Evolutionary conservation across 2,329 filamentous ascomycete genomes (phyloP).

Genomic region (Nothopassalora personata): DNA sequence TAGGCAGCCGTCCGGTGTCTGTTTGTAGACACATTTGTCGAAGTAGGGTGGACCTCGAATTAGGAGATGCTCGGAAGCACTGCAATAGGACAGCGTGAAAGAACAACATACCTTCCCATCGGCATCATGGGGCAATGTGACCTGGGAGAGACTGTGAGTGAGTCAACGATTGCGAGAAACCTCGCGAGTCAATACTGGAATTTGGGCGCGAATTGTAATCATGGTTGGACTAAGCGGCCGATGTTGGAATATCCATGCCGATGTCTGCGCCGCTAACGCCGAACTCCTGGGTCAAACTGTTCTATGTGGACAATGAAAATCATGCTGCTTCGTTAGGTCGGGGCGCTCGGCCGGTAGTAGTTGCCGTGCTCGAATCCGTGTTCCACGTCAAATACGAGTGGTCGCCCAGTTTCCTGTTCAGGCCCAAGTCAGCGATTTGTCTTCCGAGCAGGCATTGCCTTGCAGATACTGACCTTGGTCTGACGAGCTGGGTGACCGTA

Average conservation of each 20-base stretch:
- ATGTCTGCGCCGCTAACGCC: slow-evolving; percentile 10
- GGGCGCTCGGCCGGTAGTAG: slow-evolving; percentile 42
- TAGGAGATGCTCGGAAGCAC: slow-evolving; percentile 8
- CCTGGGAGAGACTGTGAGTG: slow-evolving; percentile 4
- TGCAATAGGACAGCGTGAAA: slow-evolving; percentile 7
- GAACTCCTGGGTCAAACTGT: slow-evolving; percentile 15
- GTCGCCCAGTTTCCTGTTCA: slow-evolving; percentile 82
- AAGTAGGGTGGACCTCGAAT: neutral
- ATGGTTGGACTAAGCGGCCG: neutral
- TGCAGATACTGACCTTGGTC: slow-evolving; percentile 65
- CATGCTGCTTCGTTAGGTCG: slow-evolving; percentile 30
- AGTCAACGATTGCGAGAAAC: slow-evolving; percentile 2
- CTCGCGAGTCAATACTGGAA: neutral
- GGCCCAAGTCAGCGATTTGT: slow-evolving; percentile 10
- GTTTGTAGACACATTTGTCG: slow-evolving; percentile 6
- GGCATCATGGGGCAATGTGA: neutral
- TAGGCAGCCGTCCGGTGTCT: neutral
- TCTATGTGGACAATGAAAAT: slow-evolving; percentile 21
- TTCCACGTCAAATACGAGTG: slow-evolving; percentile 94
- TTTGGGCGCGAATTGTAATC: neutral
- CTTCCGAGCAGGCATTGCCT: neutral
- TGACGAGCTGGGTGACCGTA: slow-evolving; percentile 83
- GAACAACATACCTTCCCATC: slow-evolving; percentile 1
- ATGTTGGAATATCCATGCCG: neutral
- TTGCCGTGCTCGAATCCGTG: slow-evolving; percentile 58